Evolutionary conservation across 345 rosid genomes (phyloP), one percentile per base, ranked within the genome.

Genomic region (Citrus sp.): DNA sequence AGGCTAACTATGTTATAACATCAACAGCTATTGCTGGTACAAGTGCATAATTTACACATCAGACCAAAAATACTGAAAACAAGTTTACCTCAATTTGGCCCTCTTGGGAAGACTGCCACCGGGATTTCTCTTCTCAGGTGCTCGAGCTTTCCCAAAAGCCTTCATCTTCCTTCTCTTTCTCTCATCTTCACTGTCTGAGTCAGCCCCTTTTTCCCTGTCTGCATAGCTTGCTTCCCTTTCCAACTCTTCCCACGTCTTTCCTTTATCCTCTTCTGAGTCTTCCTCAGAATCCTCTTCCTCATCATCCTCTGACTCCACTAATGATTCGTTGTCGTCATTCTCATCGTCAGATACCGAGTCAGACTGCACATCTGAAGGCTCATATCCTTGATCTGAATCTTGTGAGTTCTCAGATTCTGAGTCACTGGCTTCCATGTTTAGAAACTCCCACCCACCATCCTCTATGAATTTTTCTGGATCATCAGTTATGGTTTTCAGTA

Each of bases 231-330:
- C 91, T 82, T 88, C 91, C 58, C 89, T 85, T 87, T 88, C 91
- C 81, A 87, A 67, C 83, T 88, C 91, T 71, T 88, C 91, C 91
- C 90, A 88, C 42, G 91, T 84, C 81, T 86, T 88, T 35, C 91
- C 91, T 25, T 85, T 66, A 22, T 85, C 90, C 35, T 88, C 91
- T 58, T 87, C 90, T 0, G 84, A 79, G 55, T 84, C 90, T 66
- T 81, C 90, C 32, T 82, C 87, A 0, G 80, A 72, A 59, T 70
- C 85, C 2, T 86, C 82, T n/a, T 84, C 87, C 38, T 80, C 89
- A 13, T 85, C 91, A 55, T 84, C 91, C 12, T 88, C 91, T 14
- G 87, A 86, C 64, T 88, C 89, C 5, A 87, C 87, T 78, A 86
- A 74, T 54, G 86, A 86, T 68, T 84, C 78, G 21, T 85, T 86